A percentile compares a stretch with the other conserved stretches of the same genome.
Evolutionary conservation across 2,329 filamentous ascomycete species (phyloP).

Genomic region (Endoconidiophora laricicola): DNA sequence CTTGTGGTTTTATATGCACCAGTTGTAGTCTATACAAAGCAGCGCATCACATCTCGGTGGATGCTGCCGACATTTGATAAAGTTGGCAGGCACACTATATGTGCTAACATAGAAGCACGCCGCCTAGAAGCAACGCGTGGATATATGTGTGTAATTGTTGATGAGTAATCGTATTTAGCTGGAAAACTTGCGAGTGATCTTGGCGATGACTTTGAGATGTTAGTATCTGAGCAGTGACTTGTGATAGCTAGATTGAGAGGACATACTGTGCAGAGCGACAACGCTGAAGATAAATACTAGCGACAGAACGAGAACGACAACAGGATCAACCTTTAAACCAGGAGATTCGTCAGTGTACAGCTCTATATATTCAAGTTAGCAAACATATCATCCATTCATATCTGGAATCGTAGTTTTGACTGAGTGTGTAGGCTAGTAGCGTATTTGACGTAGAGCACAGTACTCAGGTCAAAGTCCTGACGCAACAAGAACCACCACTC

Average conservation of each 20-base stretch:
- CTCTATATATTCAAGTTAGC: constrained; percentile 28
- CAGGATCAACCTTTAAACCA: constrained; percentile 91
- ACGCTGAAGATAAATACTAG: constrained; percentile 98
- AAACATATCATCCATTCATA: not conserved
- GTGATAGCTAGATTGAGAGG: not conserved
- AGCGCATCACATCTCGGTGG: too few relatives aligned
- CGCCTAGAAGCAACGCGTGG: too few relatives aligned
- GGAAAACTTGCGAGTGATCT: constrained; percentile 78
- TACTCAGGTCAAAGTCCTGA: too few relatives aligned
- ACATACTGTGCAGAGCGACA: constrained; percentile 88
- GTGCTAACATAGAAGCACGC: too few relatives aligned
- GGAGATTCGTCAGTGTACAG: constrained; percentile 98
- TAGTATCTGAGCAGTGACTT: constrained; percentile 6
- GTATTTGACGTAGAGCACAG: not conserved
- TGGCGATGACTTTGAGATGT: constrained; percentile 63
- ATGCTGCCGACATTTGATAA: too few relatives aligned
- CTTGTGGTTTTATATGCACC: too few relatives aligned
- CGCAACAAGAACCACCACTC: not conserved
- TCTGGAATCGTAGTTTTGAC: too few relatives aligned
- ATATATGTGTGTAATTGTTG: not conserved
- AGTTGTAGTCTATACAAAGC: too few relatives aligned
- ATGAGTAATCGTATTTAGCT: not conserved
- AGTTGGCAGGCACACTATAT: too few relatives aligned
- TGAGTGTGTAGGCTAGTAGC: too few relatives aligned
- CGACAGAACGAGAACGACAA: constrained; percentile 89